phyloP scores from a whole-genome alignment of 371 early-diverging fungal species.

The Mucor plumbeus region DNA sequence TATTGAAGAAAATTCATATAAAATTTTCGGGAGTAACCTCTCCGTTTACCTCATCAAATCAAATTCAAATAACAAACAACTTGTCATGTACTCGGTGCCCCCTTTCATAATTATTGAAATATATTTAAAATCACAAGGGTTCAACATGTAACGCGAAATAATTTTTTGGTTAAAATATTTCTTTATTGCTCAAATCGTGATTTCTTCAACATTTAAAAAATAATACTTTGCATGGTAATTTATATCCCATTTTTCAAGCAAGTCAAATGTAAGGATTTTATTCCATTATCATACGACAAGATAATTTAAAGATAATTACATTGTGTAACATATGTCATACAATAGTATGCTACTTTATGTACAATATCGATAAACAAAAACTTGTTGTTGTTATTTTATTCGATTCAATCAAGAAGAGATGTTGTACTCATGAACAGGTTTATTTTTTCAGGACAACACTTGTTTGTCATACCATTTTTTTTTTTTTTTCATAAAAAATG shows the following conservation, averaged over 20 bases:
- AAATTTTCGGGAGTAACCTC: background rate
- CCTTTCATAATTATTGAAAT: background rate
- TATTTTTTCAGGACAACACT: background rate
- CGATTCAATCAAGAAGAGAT: background rate
- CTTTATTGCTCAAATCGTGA: background rate
- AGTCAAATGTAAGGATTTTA: background rate
- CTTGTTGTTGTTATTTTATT: background rate
- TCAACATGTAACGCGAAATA: background rate
- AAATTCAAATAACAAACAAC: background rate
- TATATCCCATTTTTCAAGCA: background rate
- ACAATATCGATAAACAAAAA: slow-evolving; percentile 4
- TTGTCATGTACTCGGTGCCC: background rate
- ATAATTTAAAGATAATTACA: background rate
- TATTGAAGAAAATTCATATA: background rate
- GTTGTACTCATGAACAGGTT: background rate
- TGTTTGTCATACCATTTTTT: background rate
- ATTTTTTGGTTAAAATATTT: background rate
- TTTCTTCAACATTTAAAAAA: background rate
- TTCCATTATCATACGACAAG: background rate
- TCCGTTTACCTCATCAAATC: background rate
- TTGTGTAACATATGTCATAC: background rate
- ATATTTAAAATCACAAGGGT: background rate
- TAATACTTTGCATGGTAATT: background rate
- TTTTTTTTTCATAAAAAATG: background rate
- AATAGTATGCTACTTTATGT: background rate